Percentiles rank a stretch among this genome's conserved stretches.
Conservation (phyloP, 148 eudicot genomes). For the Fagopyrum esculentum region DNA sequence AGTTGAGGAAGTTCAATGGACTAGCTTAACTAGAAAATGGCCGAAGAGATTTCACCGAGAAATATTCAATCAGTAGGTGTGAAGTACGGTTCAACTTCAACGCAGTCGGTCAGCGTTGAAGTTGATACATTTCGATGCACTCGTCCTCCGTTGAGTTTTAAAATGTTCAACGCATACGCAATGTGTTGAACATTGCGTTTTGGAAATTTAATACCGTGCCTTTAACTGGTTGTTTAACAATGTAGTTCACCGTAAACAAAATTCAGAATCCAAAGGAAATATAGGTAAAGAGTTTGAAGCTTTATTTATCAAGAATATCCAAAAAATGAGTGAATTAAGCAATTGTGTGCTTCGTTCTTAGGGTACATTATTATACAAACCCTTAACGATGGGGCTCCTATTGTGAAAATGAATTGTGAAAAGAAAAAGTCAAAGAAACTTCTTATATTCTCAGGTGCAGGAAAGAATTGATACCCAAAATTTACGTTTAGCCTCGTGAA, state of each 20-base stretch:
- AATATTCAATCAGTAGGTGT: too few species aligned
- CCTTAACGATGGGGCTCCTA: neutral
- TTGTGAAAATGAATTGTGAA: neutral
- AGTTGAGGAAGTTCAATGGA: too few species aligned
- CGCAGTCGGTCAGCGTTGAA: too few species aligned
- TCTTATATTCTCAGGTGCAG: neutral
- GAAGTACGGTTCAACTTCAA: too few species aligned
- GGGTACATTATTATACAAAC: neutral
- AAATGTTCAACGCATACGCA: too few species aligned
- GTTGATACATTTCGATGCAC: too few species aligned
- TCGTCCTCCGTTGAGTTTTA: too few species aligned
- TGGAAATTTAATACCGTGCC: too few species aligned
- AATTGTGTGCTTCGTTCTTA: neutral
- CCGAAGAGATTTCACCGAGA: too few species aligned
- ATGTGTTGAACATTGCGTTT: too few species aligned
- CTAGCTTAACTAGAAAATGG: too few species aligned
- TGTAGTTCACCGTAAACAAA: neutral
- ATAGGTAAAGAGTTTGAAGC: neutral
- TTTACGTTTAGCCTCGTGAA: neutral
- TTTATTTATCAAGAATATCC: neutral
- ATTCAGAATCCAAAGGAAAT: neutral
- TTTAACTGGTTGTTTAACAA: too few species aligned
- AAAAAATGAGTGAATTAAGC: neutral
- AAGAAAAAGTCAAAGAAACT: neutral
- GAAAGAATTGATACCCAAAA: conserved; percentile 6